phyloP scores from a whole-genome alignment of 1,284 basidiomycete genomes.

The Rhodotorula sp. region DNA sequence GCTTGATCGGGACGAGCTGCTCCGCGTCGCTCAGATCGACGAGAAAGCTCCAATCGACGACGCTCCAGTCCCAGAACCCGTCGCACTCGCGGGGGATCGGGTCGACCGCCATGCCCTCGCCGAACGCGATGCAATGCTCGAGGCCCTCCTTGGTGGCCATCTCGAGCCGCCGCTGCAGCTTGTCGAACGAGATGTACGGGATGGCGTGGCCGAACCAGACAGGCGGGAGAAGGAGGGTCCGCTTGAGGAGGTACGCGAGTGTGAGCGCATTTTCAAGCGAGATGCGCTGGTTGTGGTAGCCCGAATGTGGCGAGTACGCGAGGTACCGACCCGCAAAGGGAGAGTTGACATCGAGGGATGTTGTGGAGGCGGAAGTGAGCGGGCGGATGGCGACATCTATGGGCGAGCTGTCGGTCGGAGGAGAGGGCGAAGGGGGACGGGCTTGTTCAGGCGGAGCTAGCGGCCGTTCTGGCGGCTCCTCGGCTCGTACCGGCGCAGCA shows the following conservation, averaged over 20 bases:
- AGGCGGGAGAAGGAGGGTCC: slow-evolving; percentile 72
- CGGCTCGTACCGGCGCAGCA: too few species aligned
- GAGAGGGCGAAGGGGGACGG: background rate
- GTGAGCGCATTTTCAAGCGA: slow-evolving; percentile 76
- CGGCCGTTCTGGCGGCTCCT: too few species aligned
- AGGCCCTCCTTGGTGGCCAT: slow-evolving; percentile 61
- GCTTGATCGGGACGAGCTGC: slow-evolving; percentile 50
- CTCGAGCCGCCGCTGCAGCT: slow-evolving; percentile 58
- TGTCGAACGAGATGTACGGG: slow-evolving; percentile 64
- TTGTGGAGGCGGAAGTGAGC: background rate
- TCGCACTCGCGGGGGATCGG: slow-evolving; percentile 58
- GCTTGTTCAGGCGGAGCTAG: background rate
- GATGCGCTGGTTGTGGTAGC: slow-evolving; percentile 80
- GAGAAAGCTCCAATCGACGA: slow-evolving; percentile 69
- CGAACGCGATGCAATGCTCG: slow-evolving; percentile 53
- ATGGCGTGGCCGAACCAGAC: slow-evolving; percentile 67
- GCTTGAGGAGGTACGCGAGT: slow-evolving; percentile 66
- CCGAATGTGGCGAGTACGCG: slow-evolving; percentile 50
- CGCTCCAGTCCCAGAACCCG: slow-evolving; percentile 58
- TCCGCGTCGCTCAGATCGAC: slow-evolving; percentile 58
- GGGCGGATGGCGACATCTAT: background rate
- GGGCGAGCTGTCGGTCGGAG: background rate
- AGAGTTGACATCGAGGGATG: background rate
- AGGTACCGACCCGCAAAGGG: slow-evolving; percentile 23
- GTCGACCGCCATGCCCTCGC: slow-evolving; percentile 15